phyloP scores from a whole-genome alignment of 352 stramenopile genomes.

The Globisporangium nunn region DNA sequence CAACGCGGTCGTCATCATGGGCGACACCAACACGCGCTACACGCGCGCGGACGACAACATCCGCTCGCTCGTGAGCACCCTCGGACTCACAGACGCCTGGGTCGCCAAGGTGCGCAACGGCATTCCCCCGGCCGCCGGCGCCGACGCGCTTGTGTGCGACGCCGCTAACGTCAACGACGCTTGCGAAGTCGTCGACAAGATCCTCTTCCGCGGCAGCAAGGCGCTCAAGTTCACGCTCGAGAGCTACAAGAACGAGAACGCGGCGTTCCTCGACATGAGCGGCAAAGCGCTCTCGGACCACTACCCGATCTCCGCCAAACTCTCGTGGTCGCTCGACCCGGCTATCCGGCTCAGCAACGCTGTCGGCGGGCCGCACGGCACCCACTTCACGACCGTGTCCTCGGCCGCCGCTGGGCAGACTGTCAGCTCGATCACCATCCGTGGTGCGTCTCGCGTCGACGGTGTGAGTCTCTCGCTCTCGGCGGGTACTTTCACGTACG shows the following conservation, averaged over 20 bases:
- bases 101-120: constrained; percentile 33
- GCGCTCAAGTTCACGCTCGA: constrained; percentile 30
- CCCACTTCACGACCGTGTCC: constrained; percentile 28
- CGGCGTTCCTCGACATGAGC: constrained; percentile 25
- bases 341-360: constrained; percentile 25
- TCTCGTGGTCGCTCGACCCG: constrained; percentile 28
- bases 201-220: constrained; percentile 50
- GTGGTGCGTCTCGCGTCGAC: constrained; percentile 27
- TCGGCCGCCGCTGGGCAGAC: constrained; percentile 17
- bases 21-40: constrained; percentile 51
- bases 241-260: constrained; percentile 37
- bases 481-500: constrained; percentile 21
- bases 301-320: constrained; percentile 33
- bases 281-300: constrained; percentile 39
- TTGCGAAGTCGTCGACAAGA: constrained; percentile 58
- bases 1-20: constrained; percentile 41
- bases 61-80: constrained; percentile 17
- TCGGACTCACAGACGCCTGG: constrained; percentile 38
- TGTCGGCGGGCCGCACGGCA: constrained; percentile 30
- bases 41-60: constrained; percentile 37
- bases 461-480: constrained; percentile 26
- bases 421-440: constrained; percentile 28
- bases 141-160: constrained; percentile 30
- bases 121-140: constrained; percentile 20
- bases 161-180: constrained; percentile 25